Evolutionary conservation across 2,329 filamentous ascomycete species (phyloP).

Genomic region (Cercospora zeae-maydis): DNA sequence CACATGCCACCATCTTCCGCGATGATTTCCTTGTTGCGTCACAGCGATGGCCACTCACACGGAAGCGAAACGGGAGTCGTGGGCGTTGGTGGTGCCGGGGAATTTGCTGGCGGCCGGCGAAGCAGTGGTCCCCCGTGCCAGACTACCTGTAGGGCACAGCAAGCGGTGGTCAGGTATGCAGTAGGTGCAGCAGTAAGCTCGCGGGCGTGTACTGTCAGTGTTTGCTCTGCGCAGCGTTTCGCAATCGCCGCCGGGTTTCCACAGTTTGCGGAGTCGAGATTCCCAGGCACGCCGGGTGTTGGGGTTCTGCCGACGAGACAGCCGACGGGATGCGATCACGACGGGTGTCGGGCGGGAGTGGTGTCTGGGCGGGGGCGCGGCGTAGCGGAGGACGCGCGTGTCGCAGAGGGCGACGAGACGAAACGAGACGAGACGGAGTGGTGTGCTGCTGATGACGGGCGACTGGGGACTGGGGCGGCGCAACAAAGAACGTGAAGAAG

Average conservation of each 20-base stretch:
- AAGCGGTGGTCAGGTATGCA: background rate
- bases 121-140: background rate
- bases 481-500: background rate
- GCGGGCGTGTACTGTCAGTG: background rate
- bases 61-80: background rate
- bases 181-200: background rate
- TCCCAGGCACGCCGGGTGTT: background rate
- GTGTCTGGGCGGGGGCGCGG: no score
- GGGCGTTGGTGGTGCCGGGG: background rate
- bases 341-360: background rate
- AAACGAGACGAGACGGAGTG: background rate
- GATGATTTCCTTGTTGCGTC: conserved; percentile 2
- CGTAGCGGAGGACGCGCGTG: background rate
- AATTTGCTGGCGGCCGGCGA: background rate
- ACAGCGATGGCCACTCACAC: background rate
- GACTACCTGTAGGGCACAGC: background rate
- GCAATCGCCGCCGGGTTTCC: background rate
- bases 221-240: conserved; percentile 3
- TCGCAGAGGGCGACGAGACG: background rate
- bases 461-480: no score
- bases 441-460: no score
- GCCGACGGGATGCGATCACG: conserved; percentile 6
- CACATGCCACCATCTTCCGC: conserved; percentile 4
- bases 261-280: conserved; percentile 9
- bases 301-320: background rate